Evolutionary conservation across 73 alveolate species (phyloP), one percentile per base, ranked within the genome.

Genomic region (Paramecium biaurelia): DNA sequence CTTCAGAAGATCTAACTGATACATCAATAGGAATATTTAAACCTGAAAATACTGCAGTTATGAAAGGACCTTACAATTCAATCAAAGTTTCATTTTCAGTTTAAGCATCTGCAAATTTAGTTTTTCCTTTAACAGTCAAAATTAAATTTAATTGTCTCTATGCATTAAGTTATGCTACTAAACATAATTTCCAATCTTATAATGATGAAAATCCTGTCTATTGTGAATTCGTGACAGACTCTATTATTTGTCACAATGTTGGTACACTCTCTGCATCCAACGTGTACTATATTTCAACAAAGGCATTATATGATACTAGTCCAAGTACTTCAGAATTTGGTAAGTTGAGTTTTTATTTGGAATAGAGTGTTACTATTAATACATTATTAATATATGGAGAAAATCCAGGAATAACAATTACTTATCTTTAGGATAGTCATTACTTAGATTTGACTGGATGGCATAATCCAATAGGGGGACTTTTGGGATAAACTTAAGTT

Each of bases 111-210:
- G 87, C 47, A 9, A 74, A 74, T 74, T n/a, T 74, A 14, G 47
- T 74, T 1, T 74, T 14, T 15, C 87, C 87, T 1, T 38, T 35
- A 14, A 30, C 38, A 4, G 87, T 74, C 3, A 28, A 38, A 7
- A 20, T 74, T 10, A 14, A 32, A 10, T 32, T 74, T 7, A 21
- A 24, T 21, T 28, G 63, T 74, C 0, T 21, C 5, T 26, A 74
- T 32, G 87, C 87, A 1, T 38, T 74, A 18, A 74, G 37, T 5
- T 53, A 53, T 53, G 68, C 68, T 6, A 74, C 58, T 15, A 74
- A 74, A 74, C 87, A 74, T 18, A 74, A 74, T 74, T 74, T 74
- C 8, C 58, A 12, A 74, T 35, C 59, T 1, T 74, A n/a, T n/a
- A 21, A 28, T 35, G 58, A 35, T 74, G 41, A 35, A 18, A 38